These are phyloP conservation scores for Cantharellus anzutake DNA, from an alignment of 768 basidiomycete species.

Conservation along the genomic window DNA sequence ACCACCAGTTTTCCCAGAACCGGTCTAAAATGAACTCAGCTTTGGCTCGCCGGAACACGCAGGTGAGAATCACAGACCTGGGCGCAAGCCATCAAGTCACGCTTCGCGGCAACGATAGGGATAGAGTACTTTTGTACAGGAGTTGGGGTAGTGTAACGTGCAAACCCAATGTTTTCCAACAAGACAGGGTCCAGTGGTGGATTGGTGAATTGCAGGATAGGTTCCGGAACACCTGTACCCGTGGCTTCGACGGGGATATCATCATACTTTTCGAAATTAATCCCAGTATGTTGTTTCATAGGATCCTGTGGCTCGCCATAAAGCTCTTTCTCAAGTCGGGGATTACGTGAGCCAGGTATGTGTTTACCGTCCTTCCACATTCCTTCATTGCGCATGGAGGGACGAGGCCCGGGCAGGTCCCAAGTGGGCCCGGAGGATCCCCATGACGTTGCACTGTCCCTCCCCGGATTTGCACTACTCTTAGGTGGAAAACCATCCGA, in stretches of 20 bases:
- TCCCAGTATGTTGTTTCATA: constrained; percentile 83
- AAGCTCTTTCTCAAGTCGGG: constrained; percentile 86
- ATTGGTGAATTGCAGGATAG: constrained; percentile 66
- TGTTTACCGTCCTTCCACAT: constrained; percentile 83
- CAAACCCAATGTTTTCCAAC: constrained; percentile 82
- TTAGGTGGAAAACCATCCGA: background rate
- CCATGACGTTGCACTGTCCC: constrained; percentile 23
- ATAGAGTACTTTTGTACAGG: constrained; percentile 99
- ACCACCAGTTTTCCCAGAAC: constrained; percentile 97
- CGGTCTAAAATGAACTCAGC: constrained; percentile 32
- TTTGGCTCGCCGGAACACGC: background rate
- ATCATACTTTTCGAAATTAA: constrained; percentile 99
- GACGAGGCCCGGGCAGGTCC: constrained; percentile 2
- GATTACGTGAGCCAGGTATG: constrained; percentile 63
- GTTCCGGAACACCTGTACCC: constrained; percentile 91
- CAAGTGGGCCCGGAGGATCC: constrained; percentile 3
- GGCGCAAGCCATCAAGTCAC: constrained; percentile 85
- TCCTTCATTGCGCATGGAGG: constrained; percentile 16
- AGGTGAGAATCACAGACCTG: constrained; percentile 18
- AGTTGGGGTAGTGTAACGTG: constrained; percentile 88
- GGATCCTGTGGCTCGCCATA: constrained; percentile 79
- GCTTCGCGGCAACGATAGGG: constrained; percentile 78
- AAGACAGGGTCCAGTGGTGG: constrained; percentile 86
- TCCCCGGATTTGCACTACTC: background rate
- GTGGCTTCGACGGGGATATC: constrained; percentile 99